Evolutionary conservation across 345 rosid genomes (phyloP), one percentile per base, ranked within the genome.

Genomic region (Corchorus olitorius): DNA sequence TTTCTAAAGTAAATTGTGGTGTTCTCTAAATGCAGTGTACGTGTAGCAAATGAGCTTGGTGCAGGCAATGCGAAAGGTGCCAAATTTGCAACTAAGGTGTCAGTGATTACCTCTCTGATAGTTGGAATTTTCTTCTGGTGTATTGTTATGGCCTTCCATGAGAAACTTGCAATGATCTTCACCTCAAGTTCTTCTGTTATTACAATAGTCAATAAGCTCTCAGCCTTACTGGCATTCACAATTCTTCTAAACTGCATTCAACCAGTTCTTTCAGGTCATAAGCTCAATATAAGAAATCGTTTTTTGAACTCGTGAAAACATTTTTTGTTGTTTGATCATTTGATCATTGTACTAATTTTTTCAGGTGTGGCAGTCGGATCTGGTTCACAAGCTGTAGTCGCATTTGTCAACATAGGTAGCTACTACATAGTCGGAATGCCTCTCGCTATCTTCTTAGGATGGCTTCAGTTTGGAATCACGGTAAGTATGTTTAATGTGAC

Each of bases 291-390:
- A 46, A 58, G 5, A 46, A 54, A 41, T 22, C 39, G 52, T 37
- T 70, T 35, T 35, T 55, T 34, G 43, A 61, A 62, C 33, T 73
- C 12, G 33, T 22, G 52, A 69, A 67, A 16, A 35, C 17, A 11
- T 48, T 12, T 27, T 60, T 75, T 13, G 2, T 34, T 2, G 0
- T 61, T 19, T 73, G 61, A 27, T 27, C 27, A 61, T 56, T 62
- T 13, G 6, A 34, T 54, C 17, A 7, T 41, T 8, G 10, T 54
- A 8, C 45, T 79, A 6, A 48, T 3, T 6, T 55, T 64, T 78
- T 48, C 80, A 86, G 88, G 93, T 14, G 86, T 83, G 63, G 93
- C 91, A 3, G 83, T 89, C 27, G 91, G 93, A 61, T 85, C 76
- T 17, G 88, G 89, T 64, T 79, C 87, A 89, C 93, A 89, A 83